phyloP scores from a whole-genome alignment of 1,139 yeast species.

The Pichia sp. region DNA sequence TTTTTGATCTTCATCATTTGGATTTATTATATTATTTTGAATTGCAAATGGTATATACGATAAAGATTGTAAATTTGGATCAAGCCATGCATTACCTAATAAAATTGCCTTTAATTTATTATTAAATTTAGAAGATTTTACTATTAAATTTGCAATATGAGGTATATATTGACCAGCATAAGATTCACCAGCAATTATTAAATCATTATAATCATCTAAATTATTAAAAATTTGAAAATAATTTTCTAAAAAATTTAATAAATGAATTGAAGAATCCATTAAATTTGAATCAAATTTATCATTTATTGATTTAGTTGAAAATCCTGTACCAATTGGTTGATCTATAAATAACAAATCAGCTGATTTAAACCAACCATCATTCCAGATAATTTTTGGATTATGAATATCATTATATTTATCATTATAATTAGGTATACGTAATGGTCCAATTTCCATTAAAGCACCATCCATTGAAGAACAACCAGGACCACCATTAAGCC shows the following conservation, averaged over 20 bases:
- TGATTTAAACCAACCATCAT: slow-evolving; percentile 79
- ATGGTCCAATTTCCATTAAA: slow-evolving; percentile 86
- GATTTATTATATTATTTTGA: slow-evolving; percentile 49
- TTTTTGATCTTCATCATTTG: slow-evolving; percentile 29
- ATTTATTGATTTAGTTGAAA: slow-evolving; percentile 53
- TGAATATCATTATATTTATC: slow-evolving; percentile 19
- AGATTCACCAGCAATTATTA: slow-evolving; percentile 88
- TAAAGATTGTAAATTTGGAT: slow-evolving; percentile 77
- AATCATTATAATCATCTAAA: slow-evolving; percentile 55
- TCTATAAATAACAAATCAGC: slow-evolving; percentile 83
- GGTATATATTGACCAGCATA: slow-evolving; percentile 98
- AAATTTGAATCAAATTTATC: slow-evolving; percentile 54
- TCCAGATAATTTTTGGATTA: slow-evolving; percentile 33
- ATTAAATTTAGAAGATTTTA: slow-evolving; percentile 17
- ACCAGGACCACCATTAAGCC: slow-evolving; percentile 98
- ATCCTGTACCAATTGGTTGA: slow-evolving; percentile 95
- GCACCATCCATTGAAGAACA: slow-evolving; percentile 99
- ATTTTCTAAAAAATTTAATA: slow-evolving; percentile 57
- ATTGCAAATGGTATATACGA: slow-evolving; percentile 72
- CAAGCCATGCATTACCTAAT: slow-evolving; percentile 97
- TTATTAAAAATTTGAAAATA: slow-evolving; percentile 66
- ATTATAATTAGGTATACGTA: slow-evolving; percentile 43
- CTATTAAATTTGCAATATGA: slow-evolving; percentile 59
- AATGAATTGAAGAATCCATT: slow-evolving; percentile 51
- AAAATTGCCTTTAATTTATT: slow-evolving; percentile 60